Evolutionary conservation across 495 filamentous ascomycete genomes (phyloP), one percentile per base, ranked within the genome.

Genomic region (Penicillium mononematosum): DNA sequence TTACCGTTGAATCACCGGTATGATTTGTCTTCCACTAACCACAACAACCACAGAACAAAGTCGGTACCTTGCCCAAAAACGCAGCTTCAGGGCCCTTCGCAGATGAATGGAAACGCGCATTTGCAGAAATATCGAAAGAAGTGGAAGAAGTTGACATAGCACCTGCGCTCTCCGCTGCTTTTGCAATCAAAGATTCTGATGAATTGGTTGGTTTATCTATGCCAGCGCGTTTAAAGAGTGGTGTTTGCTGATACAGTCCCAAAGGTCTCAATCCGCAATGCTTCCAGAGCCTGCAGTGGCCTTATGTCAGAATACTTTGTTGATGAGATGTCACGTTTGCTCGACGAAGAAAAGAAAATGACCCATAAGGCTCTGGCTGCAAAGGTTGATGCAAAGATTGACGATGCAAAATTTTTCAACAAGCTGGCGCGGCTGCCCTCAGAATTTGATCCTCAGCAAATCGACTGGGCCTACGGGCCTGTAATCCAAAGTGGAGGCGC

Each of bases 301-400:
- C 77, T 97, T 34, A 90, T 98, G 83, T 88, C 88, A 22, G 89
- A 91, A 52, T 98, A 92, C 71, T 97, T 97, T 69, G 85, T 97
- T 52, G 95, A 98, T 69, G 90, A 96, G 68, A 97, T 99, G 92
- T 96, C 93, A 42, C 86, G 86, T 57, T 84, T 97, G 48, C 83
- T 99, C 55, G 94, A 99, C 60, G 87, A 88, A 59, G 94, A 96
- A 70, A 95, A 96, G 77, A 96, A 96, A 64, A 90, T 98, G 67
- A 93, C 91, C 36, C 93, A 99, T 70, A 88, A 85, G 60, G 80
- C 82, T 19, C 81, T 99, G 10, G 83, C 89, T 3, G 83, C 87
- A 59, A 96, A 91, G 69, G 86, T 99, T 49, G 88, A 92, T 58
- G 78, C 80, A 52, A 98, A 97, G 71, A 85, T 99, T 49, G 92